Conservation (phyloP, 75 land plant genomes). For the Picea sitchensis region DNA sequence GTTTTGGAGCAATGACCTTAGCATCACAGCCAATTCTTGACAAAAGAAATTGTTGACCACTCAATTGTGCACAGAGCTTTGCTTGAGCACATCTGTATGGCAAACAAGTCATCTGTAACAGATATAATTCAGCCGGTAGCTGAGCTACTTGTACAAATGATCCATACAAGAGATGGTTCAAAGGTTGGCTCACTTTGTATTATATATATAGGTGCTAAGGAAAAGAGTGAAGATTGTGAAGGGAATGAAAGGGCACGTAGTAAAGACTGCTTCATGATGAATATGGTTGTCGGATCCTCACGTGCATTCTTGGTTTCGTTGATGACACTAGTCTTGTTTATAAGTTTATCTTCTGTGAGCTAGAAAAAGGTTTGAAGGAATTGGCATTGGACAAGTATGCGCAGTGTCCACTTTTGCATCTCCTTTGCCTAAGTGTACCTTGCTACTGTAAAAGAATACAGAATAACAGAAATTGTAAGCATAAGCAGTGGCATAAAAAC, state of each 20-base stretch:
- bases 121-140: slow-evolving; percentile 83
- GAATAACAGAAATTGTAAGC: no score
- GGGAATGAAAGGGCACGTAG: slow-evolving; percentile 79
- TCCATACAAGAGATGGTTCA: slow-evolving; percentile 90
- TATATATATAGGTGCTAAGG: slow-evolving; percentile 83
- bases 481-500: no score
- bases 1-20: slow-evolving; percentile 77
- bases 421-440: no score
- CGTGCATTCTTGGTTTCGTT: no score
- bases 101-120: slow-evolving; percentile 64
- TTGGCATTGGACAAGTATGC: no score
- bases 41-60: slow-evolving; percentile 91
- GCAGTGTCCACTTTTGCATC: no score
- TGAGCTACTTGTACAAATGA: slow-evolving; percentile 75
- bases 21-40: slow-evolving; percentile 91
- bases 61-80: slow-evolving; percentile 81
- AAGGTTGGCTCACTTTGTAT: slow-evolving; percentile 83
- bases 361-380: no score
- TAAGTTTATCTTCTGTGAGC: no score
- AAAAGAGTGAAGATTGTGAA: slow-evolving; percentile 94
- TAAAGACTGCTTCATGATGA: slow-evolving; percentile 74
- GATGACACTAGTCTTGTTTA: no score
- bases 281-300: slow-evolving; percentile 34
- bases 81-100: slow-evolving; percentile 75
- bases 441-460: no score